Evolutionary conservation across 345 rosid genomes (phyloP).

Genomic region (Populus nigra): DNA sequence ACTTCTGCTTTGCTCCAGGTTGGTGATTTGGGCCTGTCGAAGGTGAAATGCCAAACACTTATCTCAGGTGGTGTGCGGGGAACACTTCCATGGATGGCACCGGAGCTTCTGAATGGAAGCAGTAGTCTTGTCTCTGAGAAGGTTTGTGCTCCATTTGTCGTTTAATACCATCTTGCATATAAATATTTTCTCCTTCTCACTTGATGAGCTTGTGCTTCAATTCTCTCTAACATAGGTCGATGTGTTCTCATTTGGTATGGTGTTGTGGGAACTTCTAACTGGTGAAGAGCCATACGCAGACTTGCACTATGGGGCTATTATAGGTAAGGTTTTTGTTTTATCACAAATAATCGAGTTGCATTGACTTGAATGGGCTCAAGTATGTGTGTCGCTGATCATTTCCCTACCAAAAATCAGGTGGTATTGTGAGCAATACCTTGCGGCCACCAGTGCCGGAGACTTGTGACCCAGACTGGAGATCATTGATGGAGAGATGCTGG

Average conservation of each 20-base stretch:
- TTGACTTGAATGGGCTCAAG: neutral
- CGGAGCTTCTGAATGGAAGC: slow-evolving; percentile 60
- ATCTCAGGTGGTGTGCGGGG: slow-evolving; percentile 68
- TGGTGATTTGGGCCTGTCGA: slow-evolving; percentile 63
- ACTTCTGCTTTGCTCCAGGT: slow-evolving; percentile 36
- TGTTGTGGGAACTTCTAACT: slow-evolving; percentile 67
- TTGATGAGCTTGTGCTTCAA: neutral
- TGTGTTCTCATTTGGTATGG: slow-evolving; percentile 67
- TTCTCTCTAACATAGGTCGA: slow-evolving; percentile 41
- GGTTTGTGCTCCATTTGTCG: slow-evolving; percentile 24
- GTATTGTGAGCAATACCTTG: slow-evolving; percentile 68
- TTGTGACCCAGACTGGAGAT: slow-evolving; percentile 58
- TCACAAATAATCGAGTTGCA: neutral
- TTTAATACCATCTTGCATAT: neutral
- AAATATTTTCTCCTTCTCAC: neutral
- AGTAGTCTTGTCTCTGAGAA: slow-evolving; percentile 64
- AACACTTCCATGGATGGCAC: slow-evolving; percentile 77
- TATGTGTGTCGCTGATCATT: neutral
- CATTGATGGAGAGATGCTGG: slow-evolving; percentile 77
- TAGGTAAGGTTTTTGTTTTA: slow-evolving; percentile 31
- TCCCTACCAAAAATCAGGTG: slow-evolving; percentile 37
- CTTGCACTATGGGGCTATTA: slow-evolving; percentile 69
- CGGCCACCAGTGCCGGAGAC: slow-evolving; percentile 56
- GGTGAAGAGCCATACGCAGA: slow-evolving; percentile 72
- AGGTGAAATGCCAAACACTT: slow-evolving; percentile 63